Conservation (phyloP, 192 early-diverging fungal species). For the Fimicolochytrium jonesii region DNA sequence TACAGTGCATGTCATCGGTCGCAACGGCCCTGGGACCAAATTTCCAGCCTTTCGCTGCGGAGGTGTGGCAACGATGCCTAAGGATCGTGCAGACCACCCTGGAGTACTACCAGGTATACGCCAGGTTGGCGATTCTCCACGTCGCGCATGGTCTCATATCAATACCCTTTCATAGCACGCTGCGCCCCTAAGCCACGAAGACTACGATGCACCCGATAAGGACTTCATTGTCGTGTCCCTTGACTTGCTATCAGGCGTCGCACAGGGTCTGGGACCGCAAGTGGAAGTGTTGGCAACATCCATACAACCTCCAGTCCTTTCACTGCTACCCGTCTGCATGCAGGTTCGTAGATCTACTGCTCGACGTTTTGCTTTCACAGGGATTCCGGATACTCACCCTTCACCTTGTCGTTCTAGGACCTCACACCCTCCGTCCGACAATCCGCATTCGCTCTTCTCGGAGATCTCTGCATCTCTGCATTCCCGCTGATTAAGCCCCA, state of each 20-base stretch:
- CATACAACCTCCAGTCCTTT: slow-evolving; percentile 65
- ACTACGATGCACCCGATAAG: slow-evolving; percentile 74
- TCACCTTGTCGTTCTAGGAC: slow-evolving; percentile 39
- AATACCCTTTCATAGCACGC: too few relatives aligned
- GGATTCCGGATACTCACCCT: too few relatives aligned
- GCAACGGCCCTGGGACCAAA: slow-evolving; percentile 80
- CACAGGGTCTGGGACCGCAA: slow-evolving; percentile 79
- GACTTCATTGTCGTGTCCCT: slow-evolving; percentile 96
- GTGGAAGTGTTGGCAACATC: slow-evolving; percentile 66
- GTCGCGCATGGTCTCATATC: too few relatives aligned
- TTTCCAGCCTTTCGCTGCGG: slow-evolving; percentile 79
- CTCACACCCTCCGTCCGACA: slow-evolving; percentile 77
- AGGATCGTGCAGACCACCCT: slow-evolving; percentile 81
- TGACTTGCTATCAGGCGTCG: slow-evolving; percentile 90
- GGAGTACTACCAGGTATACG: slow-evolving; percentile 43
- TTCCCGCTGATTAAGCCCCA: slow-evolving; percentile 80
- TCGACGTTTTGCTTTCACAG: too few relatives aligned
- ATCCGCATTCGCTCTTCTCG: slow-evolving; percentile 92
- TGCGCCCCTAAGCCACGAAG: too few relatives aligned
- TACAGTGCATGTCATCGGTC: slow-evolving; percentile 84
- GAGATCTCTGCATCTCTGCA: slow-evolving; percentile 90
- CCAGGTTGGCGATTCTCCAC: too few relatives aligned
- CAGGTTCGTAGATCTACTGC: slow-evolving; percentile 60
- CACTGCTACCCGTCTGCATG: slow-evolving; percentile 79
- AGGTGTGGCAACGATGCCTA: slow-evolving; percentile 87